These are phyloP conservation scores for Neurospora intermedia DNA, from an alignment of 495 filamentous ascomycete species.

Conservation along the genomic window DNA sequence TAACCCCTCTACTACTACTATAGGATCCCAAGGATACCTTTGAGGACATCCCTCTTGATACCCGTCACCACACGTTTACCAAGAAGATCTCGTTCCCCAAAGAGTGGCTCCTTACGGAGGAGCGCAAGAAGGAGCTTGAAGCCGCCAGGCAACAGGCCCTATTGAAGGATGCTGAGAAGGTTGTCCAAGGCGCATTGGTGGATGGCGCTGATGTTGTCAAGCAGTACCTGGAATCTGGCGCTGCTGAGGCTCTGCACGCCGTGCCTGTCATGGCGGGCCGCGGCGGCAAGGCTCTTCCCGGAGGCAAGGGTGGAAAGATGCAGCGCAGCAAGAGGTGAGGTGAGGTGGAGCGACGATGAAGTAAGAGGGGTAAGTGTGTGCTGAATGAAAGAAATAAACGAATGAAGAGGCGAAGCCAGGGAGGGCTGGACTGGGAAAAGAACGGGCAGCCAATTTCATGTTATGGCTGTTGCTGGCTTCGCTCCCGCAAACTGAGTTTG, in stretches of 20 bases:
- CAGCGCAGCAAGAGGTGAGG: neutral
- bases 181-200: slow-evolving; percentile 37
- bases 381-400: neutral
- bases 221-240: slow-evolving; percentile 17
- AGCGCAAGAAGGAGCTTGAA: slow-evolving; percentile 53
- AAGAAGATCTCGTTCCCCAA: slow-evolving; percentile 61
- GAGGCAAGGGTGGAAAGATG: neutral
- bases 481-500: neutral
- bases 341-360: neutral
- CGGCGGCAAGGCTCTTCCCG: neutral
- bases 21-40: slow-evolving; percentile 69
- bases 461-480: neutral
- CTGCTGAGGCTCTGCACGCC: neutral
- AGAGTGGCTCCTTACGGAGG: slow-evolving; percentile 66
- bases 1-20: neutral
- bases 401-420: neutral
- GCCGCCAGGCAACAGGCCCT: slow-evolving; percentile 41
- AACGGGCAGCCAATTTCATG: neutral
- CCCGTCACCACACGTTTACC: slow-evolving; percentile 73
- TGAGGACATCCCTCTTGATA: slow-evolving; percentile 81
- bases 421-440: neutral
- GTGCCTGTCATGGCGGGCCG: slow-evolving; percentile 2
- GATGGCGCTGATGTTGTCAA: slow-evolving; percentile 46
- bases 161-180: slow-evolving; percentile 35
- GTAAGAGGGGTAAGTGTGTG: neutral